Evolutionary conservation across 1,139 yeast species (phyloP), one percentile per base, ranked within the genome.

Genomic region (Zygoascus sp.): DNA sequence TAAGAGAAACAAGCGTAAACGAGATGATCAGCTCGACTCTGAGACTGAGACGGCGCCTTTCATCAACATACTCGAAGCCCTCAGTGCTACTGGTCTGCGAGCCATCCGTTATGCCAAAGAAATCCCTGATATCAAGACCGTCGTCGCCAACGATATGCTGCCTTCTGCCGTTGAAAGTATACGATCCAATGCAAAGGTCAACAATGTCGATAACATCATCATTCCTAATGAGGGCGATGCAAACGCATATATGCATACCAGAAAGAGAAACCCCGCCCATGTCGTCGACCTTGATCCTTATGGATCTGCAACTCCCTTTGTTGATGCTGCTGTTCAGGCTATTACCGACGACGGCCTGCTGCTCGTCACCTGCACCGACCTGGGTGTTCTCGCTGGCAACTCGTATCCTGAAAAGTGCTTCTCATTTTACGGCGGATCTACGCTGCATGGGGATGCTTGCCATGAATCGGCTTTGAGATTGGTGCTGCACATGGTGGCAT

Each of bases 331-430:
- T 0, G 73, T 92, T 28, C 95, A 87, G 58, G 72, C 83, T 34
- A 76, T 90, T 11, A 78, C 76, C 45, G 90, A 89, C 56, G 92
- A 83, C 43, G 99, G 97, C 0, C 62, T 92, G 42, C 67, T 92
- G 56, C 69, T 90, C 42, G 92, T 92, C 6, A 92, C 99, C 0
- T 94, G 98, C 65, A 92, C 99, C 0, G 99, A 92, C 68, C 76
- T 95, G 16, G 95, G 96, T 0, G 97, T 92, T 0, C 73, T 92
- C 47, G 98, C 97, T 0, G 98, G 98, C 5, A 83, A 84, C 53
- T 94, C 96, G 13, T 90, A 90, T 64, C 97, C 97, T 0, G 99
- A 92, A 59, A 92, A 92, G 65, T 92, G 97, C 65, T 92, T 81
- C 70, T 89, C 97, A 0, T 73, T 86, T 27, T 92, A 92, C 63